phyloP scores from a whole-genome alignment of 768 basidiomycete species.

The Erythrobasidium yunnanense region DNA sequence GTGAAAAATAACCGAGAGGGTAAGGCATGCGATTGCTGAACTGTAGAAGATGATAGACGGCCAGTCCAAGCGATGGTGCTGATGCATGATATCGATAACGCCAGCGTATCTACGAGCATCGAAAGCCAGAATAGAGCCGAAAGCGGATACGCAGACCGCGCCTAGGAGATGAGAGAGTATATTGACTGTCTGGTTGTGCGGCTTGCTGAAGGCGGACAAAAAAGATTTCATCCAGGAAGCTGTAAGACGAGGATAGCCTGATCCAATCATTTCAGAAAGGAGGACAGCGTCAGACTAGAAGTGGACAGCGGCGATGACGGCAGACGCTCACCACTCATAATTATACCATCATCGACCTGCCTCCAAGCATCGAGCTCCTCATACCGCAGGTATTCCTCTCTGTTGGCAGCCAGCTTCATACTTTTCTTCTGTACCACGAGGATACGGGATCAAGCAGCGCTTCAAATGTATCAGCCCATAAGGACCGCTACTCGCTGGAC shows the following conservation, averaged over 20 bases:
- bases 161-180: slow-evolving; percentile 7
- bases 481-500: too few species aligned
- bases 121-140: not conserved
- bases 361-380: not conserved
- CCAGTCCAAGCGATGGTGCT: not conserved
- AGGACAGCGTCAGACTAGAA: not conserved
- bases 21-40: not conserved
- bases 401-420: not conserved
- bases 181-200: slow-evolving; percentile 13
- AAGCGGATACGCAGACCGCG: not conserved
- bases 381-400: not conserved
- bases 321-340: too few species aligned
- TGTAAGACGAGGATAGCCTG: not conserved
- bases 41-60: not conserved
- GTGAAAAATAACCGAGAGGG: slow-evolving; percentile 2
- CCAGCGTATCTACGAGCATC: not conserved
- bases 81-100: not conserved
- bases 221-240: not conserved
- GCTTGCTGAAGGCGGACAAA: not conserved
- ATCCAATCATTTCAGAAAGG: too few species aligned
- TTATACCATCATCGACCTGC: not conserved
- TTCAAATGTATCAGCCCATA: too few species aligned
- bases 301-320: too few species aligned
- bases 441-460: too few species aligned
- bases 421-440: too few species aligned